Conservation (phyloP, 768 basidiomycete species). For the Boletus pseudopeckii region DNA sequence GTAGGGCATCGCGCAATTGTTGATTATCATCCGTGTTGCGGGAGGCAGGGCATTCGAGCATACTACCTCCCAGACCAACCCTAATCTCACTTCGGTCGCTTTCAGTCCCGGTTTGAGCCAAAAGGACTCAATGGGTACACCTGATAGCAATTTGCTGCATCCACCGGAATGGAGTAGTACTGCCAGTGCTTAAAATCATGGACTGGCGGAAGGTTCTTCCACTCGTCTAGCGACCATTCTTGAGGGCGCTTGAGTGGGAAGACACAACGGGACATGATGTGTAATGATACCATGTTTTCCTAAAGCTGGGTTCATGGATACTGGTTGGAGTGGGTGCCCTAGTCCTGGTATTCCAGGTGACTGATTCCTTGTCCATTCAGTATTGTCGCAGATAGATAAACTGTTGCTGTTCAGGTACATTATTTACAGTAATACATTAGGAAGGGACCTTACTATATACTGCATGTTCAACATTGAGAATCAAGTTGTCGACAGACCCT, state of each 20-base stretch:
- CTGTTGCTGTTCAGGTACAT: too few relatives aligned
- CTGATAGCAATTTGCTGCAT: neutral
- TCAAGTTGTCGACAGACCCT: neutral
- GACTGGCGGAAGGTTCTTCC: neutral
- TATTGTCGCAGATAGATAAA: neutral
- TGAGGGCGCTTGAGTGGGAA: neutral
- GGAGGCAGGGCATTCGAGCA: slow-evolving; percentile 24
- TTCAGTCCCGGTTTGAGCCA: slow-evolving; percentile 1
- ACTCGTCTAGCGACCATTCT: too few relatives aligned
- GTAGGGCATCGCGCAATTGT: slow-evolving; percentile 33
- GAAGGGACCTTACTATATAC: neutral
- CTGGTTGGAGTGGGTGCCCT: neutral
- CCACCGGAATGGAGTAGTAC: neutral
- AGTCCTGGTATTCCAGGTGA: neutral
- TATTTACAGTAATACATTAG: too few relatives aligned
- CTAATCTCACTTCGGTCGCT: neutral
- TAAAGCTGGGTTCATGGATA: neutral
- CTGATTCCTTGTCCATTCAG: neutral
- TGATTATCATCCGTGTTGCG: slow-evolving; percentile 37
- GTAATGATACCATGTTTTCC: neutral
- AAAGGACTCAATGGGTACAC: neutral
- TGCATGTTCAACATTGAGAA: neutral
- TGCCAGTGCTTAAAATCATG: neutral
- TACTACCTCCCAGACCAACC: neutral
- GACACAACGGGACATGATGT: too few relatives aligned